phyloP scores from a whole-genome alignment of 108 stramenopile species.

The Seminavis robusta region DNA sequence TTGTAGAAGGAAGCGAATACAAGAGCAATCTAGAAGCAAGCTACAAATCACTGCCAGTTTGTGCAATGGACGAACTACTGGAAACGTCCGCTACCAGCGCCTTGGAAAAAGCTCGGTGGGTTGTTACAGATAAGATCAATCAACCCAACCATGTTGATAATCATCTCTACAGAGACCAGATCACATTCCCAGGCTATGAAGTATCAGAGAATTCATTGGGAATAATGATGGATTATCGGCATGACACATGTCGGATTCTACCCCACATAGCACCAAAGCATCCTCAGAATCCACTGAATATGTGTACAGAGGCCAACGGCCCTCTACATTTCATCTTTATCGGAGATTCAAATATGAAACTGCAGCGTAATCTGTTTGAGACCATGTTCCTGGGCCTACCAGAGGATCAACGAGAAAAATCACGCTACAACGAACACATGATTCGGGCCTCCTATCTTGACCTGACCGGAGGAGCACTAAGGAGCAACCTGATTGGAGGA shows the following conservation, averaged over 20 bases:
- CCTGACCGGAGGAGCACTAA: too few species aligned
- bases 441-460: too few species aligned
- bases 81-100: slow-evolving; percentile 21
- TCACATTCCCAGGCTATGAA: slow-evolving; percentile 47
- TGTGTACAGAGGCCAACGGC: too few species aligned
- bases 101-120: slow-evolving; percentile 23
- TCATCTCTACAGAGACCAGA: slow-evolving; percentile 1
- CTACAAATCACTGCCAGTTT: slow-evolving; percentile 23
- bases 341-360: slow-evolving; percentile 67
- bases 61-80: slow-evolving; percentile 21
- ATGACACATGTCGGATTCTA: slow-evolving; percentile 23
- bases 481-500: too few species aligned
- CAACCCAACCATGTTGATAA: slow-evolving; percentile 19
- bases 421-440: too few species aligned
- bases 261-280: too few species aligned
- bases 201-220: slow-evolving; percentile 58
- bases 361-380: slow-evolving; percentile 40
- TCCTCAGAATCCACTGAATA: too few species aligned
- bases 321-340: slow-evolving; percentile 62
- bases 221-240: slow-evolving; percentile 44
- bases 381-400: too few species aligned
- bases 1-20: too few species aligned
- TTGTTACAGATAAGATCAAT: slow-evolving; percentile 36
- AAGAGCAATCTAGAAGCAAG: background rate
- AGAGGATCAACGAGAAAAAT: too few species aligned